Conservation (phyloP, 2,329 filamentous ascomycete species). For the Fonsecaea pedrosoi region DNA sequence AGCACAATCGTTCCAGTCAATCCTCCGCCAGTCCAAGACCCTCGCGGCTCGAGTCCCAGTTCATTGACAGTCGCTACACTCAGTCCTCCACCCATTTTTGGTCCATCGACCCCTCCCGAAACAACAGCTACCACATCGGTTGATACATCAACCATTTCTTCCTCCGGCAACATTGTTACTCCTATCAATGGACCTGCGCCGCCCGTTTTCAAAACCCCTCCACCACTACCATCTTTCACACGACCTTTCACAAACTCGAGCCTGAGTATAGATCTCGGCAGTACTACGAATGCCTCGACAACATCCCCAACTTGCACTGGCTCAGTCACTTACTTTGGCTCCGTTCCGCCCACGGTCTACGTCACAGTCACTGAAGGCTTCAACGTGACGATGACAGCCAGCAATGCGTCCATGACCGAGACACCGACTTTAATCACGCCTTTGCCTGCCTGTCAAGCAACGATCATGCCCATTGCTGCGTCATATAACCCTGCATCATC, state of each 20-base stretch:
- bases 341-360: slow-evolving; percentile 38
- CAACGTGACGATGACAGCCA: slow-evolving; percentile 36
- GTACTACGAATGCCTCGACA: slow-evolving; percentile 15
- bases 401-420: slow-evolving; percentile 32
- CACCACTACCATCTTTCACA: slow-evolving; percentile 11
- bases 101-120: background rate
- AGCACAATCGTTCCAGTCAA: background rate
- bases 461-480: slow-evolving; percentile 30
- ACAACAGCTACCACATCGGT: background rate
- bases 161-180: background rate
- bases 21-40: background rate
- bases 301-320: slow-evolving; percentile 30
- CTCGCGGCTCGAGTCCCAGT: background rate
- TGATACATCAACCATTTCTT: background rate
- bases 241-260: slow-evolving; percentile 16
- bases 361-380: slow-evolving; percentile 36
- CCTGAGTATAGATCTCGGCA: background rate
- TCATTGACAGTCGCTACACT: background rate
- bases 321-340: slow-evolving; percentile 34
- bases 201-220: slow-evolving; percentile 11
- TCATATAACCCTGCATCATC: background rate
- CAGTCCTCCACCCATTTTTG: background rate
- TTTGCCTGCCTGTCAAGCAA: slow-evolving; percentile 31
- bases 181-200: background rate
- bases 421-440: slow-evolving; percentile 35